Evolutionary conservation across 179 eudicot species (phyloP).

Genomic region (Silene coronaria): DNA sequence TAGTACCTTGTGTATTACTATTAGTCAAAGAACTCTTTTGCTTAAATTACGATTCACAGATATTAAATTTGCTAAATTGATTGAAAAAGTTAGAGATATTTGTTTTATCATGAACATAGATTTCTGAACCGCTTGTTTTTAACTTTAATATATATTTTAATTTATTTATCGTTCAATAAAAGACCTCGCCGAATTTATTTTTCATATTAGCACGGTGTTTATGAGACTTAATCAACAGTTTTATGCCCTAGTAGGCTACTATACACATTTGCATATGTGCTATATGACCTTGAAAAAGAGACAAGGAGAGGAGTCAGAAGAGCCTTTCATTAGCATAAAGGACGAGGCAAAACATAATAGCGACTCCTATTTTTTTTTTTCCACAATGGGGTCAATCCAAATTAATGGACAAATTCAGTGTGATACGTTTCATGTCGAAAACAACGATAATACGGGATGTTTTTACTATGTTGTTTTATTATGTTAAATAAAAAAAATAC

Average conservation of each 20-base stretch:
- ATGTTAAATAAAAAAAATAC: no score
- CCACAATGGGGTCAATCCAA: neutral
- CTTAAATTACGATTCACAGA: no score
- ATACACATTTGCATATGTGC: neutral
- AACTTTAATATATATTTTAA: no score
- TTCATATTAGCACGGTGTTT: neutral
- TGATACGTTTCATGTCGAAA: neutral
- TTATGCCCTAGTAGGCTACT: neutral
- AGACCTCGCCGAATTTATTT: no score
- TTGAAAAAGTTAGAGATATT: no score
- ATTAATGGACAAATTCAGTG: neutral
- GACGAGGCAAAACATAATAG: conserved; percentile 7
- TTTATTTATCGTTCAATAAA: no score
- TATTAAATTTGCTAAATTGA: no score
- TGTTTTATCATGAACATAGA: no score
- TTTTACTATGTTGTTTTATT: no score
- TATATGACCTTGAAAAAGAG: conserved; percentile 1
- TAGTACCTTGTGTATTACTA: neutral
- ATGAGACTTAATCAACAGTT: neutral
- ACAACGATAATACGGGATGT: no score
- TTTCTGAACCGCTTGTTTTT: no score
- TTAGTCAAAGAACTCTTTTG: no score
- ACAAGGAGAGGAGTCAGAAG: neutral
- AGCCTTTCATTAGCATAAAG: conserved; percentile 17
- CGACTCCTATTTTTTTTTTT: neutral